Conservation (phyloP, 495 filamentous ascomycete species). For the Patellaria atrata region DNA sequence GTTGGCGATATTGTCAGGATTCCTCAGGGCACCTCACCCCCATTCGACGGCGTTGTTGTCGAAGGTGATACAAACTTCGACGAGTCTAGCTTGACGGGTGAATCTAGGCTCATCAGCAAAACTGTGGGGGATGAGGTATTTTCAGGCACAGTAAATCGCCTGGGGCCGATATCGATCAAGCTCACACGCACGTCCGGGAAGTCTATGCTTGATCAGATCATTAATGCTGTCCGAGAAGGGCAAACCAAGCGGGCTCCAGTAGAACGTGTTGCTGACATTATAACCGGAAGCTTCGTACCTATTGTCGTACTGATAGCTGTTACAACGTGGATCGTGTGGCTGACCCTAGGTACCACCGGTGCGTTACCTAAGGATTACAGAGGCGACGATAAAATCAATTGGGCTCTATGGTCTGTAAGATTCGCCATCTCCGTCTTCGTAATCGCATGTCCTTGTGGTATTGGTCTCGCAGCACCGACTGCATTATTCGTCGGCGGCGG, state of each 20-base stretch:
- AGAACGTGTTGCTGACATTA: conserved; percentile 66
- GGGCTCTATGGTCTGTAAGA: conserved; percentile 75
- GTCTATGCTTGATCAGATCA: conserved; percentile 88
- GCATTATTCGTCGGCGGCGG: conserved; percentile 87
- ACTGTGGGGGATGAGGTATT: conserved; percentile 55
- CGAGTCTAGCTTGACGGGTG: conserved; percentile 82
- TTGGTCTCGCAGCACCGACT: conserved; percentile 84
- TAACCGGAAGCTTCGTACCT: conserved; percentile 85
- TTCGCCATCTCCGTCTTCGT: conserved; percentile 95
- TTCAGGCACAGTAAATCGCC: conserved; percentile 77
- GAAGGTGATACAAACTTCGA: conserved; percentile 59
- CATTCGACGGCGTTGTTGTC: conserved; percentile 63
- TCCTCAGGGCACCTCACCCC: conserved; percentile 67
- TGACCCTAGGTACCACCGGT: conserved; percentile 58
- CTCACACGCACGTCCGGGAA: conserved; percentile 57
- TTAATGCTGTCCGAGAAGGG: conserved; percentile 78
- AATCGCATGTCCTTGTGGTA: conserved; percentile 85
- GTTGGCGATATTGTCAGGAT: conserved; percentile 68
- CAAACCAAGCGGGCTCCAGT: conserved; percentile 78
- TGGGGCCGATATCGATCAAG: conserved; percentile 49
- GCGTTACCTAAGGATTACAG: conserved; percentile 51
- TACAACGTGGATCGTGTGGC: conserved; percentile 71
- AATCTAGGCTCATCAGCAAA: conserved; percentile 68
- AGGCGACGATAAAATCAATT: conserved; percentile 53
- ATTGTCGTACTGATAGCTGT: conserved; percentile 70